Evolutionary conservation across 1,139 yeast species (phyloP), one percentile per base, ranked within the genome.

Genomic region (Nakaseomyces kungkrabaensis): DNA sequence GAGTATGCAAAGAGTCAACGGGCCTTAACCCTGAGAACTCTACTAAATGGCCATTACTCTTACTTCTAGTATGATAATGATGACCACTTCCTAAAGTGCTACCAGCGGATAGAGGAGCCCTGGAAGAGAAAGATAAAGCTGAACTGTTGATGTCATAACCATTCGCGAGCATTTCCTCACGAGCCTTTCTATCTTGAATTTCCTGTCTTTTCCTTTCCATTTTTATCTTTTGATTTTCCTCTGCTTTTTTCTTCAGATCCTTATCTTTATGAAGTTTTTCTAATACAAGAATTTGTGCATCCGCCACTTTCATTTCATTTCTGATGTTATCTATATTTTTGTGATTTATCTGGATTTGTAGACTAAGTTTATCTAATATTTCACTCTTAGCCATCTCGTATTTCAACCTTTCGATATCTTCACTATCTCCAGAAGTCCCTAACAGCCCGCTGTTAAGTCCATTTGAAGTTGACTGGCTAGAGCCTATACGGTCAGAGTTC

Each of bases 341-440:
- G 64, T 84, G 89, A 55, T 82, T 84, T 54, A 85, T 70, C 46
- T 85, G 66, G 13, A 85, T 81, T 63, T 85, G 94, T 50, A 84
- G 66, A 62, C 85, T 87, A 33, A 85, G 82, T 59, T 57, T 68
- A 59, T 59, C 73, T 53, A 61, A 46, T 11, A 70, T 54, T 48
- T 66, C 67, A 38, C 61, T 60, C 48, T 65, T 68, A 5, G 62
- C 63, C 4, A 59, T 54, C 34, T 56, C 60, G 51, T 57, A 63
- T 47, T 61, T 60, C 9, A 64, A 41, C 40, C 65, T 51, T 50
- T 64, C 66, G 8, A 55, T 54, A 27, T 61, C 64, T 47, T 63
- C 66, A 48, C 64, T 61, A 34, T 59, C 66, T 6, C 50, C 52
- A 29, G 50, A 43, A 22, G 51, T 40, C 32, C 42, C 27, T 36